A percentile compares a stretch with the other conserved stretches of the same genome.
Evolutionary conservation across 495 filamentous ascomycete species (phyloP).

Genomic region (Penicillium psychrofluorescens): DNA sequence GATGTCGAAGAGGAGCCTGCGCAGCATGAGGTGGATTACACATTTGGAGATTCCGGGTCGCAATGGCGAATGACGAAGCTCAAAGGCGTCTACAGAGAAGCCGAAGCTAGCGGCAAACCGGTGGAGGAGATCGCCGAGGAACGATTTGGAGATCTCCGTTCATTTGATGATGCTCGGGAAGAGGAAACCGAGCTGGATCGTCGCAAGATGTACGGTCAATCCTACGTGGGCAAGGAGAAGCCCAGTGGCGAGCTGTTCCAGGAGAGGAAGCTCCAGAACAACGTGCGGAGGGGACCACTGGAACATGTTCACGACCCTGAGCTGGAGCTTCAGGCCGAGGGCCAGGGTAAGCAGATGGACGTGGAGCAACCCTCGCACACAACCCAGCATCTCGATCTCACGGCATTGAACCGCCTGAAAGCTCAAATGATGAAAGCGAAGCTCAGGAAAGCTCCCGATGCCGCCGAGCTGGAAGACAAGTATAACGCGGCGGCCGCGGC

Average conservation of each 20-base stretch:
- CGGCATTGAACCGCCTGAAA: constrained; percentile 78
- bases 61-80: constrained; percentile 95
- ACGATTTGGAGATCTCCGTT: constrained; percentile 70
- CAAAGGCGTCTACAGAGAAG: constrained; percentile 73
- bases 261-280: constrained; percentile 56
- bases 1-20: constrained; percentile 44
- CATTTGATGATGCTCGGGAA: constrained; percentile 90
- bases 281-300: constrained; percentile 26
- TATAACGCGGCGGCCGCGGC: constrained; percentile 67
- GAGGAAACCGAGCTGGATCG: constrained; percentile 91
- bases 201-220: constrained; percentile 73
- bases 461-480: constrained; percentile 69
- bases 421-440: constrained; percentile 94
- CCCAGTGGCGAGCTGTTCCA: constrained; percentile 81
- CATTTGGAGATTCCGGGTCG: constrained; percentile 82
- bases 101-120: constrained; percentile 60
- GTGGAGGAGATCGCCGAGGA: constrained; percentile 79
- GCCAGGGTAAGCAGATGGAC: constrained; percentile 36
- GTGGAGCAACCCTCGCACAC: constrained; percentile 28
- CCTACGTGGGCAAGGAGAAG: constrained; percentile 80
- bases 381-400: constrained; percentile 57
- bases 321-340: constrained; percentile 37
- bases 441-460: constrained; percentile 64
- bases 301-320: constrained; percentile 26
- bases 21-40: constrained; percentile 67